phyloP scores from a whole-genome alignment of 139 green algal genomes.

The Coelastrella sp. region DNA sequence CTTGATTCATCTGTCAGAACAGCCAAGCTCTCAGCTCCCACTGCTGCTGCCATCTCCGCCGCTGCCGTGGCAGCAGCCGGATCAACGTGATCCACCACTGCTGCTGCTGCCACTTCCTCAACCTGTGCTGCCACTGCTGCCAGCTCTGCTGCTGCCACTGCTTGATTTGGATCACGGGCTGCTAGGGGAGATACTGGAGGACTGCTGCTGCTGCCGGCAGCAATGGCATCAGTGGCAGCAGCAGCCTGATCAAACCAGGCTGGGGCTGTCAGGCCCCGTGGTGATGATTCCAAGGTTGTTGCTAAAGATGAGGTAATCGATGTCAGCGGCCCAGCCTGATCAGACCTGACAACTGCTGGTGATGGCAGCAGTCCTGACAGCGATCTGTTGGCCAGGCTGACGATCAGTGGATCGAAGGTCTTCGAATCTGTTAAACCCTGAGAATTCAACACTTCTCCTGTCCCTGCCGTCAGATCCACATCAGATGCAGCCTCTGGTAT shows the following conservation, averaged over 20 bases:
- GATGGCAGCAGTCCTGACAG: not conserved
- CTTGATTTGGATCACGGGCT: not conserved
- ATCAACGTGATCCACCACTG: not conserved
- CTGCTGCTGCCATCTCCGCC: constrained; percentile 6
- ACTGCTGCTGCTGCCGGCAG: not conserved
- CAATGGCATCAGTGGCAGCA: not conserved
- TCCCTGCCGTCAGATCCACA: not conserved
- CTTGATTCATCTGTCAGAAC: not conserved
- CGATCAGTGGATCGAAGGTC: not conserved
- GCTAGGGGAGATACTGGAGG: not conserved
- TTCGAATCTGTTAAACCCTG: not conserved
- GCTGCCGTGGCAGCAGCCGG: not conserved
- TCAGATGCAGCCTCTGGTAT: not conserved
- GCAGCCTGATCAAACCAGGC: not conserved
- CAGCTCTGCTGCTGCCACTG: not conserved
- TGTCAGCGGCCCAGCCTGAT: not conserved
- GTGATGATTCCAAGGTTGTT: not conserved
- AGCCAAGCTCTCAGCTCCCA: not conserved
- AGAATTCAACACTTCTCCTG: not conserved
- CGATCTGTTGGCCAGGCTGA: not conserved
- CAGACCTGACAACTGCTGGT: not conserved
- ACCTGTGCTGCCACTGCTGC: not conserved
- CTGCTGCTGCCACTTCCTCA: not conserved
- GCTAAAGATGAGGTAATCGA: not conserved
- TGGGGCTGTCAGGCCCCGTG: not conserved